phyloP scores from a whole-genome alignment of 148 eudicot species.

The Euryodendron excelsum region DNA sequence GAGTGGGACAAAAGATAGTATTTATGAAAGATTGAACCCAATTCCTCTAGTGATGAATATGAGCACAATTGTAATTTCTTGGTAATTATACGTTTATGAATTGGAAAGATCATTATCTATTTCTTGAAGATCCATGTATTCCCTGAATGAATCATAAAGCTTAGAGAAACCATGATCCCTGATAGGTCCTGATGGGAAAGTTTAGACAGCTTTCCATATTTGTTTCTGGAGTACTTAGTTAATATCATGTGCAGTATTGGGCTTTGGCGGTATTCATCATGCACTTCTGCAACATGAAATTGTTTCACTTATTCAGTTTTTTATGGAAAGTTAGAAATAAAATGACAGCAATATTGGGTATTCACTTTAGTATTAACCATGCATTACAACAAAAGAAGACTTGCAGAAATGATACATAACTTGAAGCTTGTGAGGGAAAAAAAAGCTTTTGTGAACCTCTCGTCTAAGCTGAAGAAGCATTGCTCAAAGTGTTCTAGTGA shows the following conservation, averaged over 20 bases:
- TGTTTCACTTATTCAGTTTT: neutral
- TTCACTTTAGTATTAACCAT: neutral
- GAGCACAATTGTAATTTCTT: neutral
- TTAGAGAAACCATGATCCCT: neutral
- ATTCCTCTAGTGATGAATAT: neutral
- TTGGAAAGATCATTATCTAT: neutral
- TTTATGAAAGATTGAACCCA: neutral
- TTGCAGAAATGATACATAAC: too few species aligned
- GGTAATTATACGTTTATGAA: neutral
- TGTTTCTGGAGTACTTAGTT: neutral
- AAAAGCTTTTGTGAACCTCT: too few species aligned
- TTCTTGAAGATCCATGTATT: slow-evolving; percentile 1
- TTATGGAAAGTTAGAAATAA: neutral
- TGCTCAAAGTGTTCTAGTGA: too few species aligned
- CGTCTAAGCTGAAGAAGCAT: too few species aligned
- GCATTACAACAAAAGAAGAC: too few species aligned
- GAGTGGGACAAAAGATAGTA: neutral
- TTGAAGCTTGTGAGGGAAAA: too few species aligned
- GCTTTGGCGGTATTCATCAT: neutral
- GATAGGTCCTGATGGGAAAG: neutral
- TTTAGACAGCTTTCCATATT: neutral
- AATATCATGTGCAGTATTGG: neutral
- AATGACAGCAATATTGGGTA: neutral
- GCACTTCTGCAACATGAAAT: neutral
- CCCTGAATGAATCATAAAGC: neutral